Evolutionary conservation across 352 stramenopile genomes (phyloP), one percentile per base, ranked within the genome.

Genomic region (Globisporangium splendens): DNA sequence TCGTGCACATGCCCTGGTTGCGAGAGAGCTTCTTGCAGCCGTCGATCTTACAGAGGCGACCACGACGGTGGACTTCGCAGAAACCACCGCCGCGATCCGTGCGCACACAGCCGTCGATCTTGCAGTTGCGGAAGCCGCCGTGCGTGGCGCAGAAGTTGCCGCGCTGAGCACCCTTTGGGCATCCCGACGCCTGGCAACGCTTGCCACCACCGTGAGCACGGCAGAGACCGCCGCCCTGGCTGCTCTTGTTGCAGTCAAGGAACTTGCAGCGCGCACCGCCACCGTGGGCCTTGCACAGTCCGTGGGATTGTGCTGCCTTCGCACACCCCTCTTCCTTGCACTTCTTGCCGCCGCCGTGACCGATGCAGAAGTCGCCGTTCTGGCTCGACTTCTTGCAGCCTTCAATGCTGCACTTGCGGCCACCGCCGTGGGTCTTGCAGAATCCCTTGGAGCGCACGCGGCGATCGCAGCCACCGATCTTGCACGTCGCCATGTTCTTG

Each of bases 1-100:
- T 88, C n/a, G 85, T 95, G 71, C 85, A 95, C 75, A 93, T 89
- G 56, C 85, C 85, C 62, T 95, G 78, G 71, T 93, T 95, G 21
- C 84, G 84, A 14, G 83, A 88, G 14, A 95, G 75, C 62, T 95
- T 95, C 73, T 95, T 95, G 73, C 85, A 95, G 38, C 81, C 85
- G 42, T 92, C 78, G 44, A 93, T 69, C 65, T 92, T 93, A 48
- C 85, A 95, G 7, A 92, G 75, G 14, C 79, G 80, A 21, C 82
- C 83, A 49, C 83, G 81, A 44, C 85, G 83, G 69, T 95, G 85
- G 43, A 93, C 85, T 61, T 95, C 83, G 54, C 85, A 95, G 65
- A 89, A 95, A 47, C 85, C 85, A 44, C 85, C 85, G 21, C 85
- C 85, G 38, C 85, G 81, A 59, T 95, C 85, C 20, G 83, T 93